These are phyloP conservation scores for Hibiscus trionum DNA, from an alignment of 345 rosid genomes.

Conservation along the genomic window DNA sequence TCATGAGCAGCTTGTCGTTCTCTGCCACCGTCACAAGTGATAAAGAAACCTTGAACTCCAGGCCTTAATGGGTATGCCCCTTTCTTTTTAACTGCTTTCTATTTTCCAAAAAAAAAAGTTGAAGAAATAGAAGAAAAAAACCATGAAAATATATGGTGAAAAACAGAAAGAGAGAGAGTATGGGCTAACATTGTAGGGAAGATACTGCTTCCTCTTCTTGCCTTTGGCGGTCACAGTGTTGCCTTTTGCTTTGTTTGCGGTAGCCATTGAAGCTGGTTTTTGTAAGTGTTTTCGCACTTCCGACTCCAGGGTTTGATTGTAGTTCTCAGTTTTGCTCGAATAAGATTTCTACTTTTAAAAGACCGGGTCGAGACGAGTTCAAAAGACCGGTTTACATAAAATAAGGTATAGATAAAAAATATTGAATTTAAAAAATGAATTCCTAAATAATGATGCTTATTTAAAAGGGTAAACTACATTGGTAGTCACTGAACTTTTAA, in stretches of 20 bases:
- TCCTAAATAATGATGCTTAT: too few species aligned
- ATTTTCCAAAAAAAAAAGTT: neutral
- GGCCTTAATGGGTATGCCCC: slow-evolving; percentile 76
- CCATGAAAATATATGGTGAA: neutral
- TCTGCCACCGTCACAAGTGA: slow-evolving; percentile 86
- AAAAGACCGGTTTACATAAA: neutral
- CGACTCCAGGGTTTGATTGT: neutral
- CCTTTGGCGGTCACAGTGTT: slow-evolving; percentile 21
- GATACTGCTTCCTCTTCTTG: slow-evolving; percentile 79
- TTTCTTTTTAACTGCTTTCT: slow-evolving; percentile 81
- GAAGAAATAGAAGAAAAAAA: neutral
- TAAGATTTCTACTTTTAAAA: too few species aligned
- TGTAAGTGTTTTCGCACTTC: neutral
- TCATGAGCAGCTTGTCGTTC: slow-evolving; percentile 82
- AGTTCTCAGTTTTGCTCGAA: neutral
- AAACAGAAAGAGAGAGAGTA: neutral
- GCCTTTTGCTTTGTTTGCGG: slow-evolving; percentile 27
- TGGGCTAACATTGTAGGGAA: slow-evolving; percentile 51
- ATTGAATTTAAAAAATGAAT: too few species aligned
- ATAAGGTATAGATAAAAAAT: neutral
- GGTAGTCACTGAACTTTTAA: too few species aligned
- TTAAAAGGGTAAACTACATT: too few species aligned
- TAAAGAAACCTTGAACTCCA: slow-evolving; percentile 82
- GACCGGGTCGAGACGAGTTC: neutral
- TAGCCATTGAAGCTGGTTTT: neutral